Conservation (phyloP, 192 early-diverging fungal species). For the Dissophora globulifera region DNA sequence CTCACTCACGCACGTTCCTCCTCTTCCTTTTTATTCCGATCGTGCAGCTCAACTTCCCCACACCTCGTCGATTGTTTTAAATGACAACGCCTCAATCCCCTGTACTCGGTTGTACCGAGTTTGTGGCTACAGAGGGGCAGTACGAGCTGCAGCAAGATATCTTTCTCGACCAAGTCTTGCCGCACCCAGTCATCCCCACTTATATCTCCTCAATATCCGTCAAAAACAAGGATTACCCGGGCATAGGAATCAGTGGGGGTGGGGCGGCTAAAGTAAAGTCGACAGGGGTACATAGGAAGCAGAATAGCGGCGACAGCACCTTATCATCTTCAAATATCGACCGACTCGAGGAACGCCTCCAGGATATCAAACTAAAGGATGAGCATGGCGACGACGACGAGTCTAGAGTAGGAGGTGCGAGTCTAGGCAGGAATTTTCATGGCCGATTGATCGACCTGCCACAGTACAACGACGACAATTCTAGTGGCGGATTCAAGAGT, state of each 20-base stretch:
- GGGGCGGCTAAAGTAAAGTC: too few species aligned
- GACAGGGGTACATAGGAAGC: slow-evolving; percentile 33
- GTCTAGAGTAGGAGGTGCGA: background rate
- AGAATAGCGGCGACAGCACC: slow-evolving; percentile 26
- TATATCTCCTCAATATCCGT: slow-evolving; percentile 62
- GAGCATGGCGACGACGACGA: slow-evolving; percentile 14
- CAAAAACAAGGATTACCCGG: slow-evolving; percentile 65
- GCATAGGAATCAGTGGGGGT: slow-evolving; percentile 11
- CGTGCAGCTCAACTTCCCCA: too few species aligned
- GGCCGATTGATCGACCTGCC: slow-evolving; percentile 39
- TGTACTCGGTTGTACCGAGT: slow-evolving; percentile 58
- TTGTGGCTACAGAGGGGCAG: slow-evolving; percentile 63
- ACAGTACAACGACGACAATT: slow-evolving; percentile 23
- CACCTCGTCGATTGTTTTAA: too few species aligned
- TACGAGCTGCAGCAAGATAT: slow-evolving; percentile 62
- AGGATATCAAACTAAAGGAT: slow-evolving; percentile 46
- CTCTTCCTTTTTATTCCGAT: background rate
- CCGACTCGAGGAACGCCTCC: slow-evolving; percentile 39
- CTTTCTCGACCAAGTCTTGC: slow-evolving; percentile 54
- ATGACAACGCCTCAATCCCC: slow-evolving; percentile 50
- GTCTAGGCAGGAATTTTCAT: slow-evolving; percentile 32
- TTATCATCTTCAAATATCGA: slow-evolving; percentile 41
- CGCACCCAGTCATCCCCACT: slow-evolving; percentile 61
- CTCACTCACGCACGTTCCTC: background rate
- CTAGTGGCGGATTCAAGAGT: slow-evolving; percentile 9